These are phyloP conservation scores for Escovopsis sp. DNA, from an alignment of 2,329 filamentous ascomycete species.

Conservation along the genomic window DNA sequence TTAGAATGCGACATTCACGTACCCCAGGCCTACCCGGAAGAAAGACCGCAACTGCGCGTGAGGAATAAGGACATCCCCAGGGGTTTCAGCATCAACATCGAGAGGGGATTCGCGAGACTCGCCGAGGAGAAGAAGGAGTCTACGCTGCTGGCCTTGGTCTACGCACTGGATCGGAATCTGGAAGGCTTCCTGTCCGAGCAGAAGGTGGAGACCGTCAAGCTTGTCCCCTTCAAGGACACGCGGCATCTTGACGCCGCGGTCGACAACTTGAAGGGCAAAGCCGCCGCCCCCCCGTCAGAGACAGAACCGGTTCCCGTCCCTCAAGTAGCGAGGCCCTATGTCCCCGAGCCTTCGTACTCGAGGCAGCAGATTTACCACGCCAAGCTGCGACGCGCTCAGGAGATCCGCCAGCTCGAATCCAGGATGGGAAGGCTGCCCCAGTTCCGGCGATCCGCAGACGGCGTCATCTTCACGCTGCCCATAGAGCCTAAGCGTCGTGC, in stretches of 20 bases:
- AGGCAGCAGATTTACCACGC: constrained; percentile 47
- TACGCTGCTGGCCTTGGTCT: constrained; percentile 52
- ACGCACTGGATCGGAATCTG: constrained; percentile 57
- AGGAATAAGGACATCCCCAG: constrained; percentile 54
- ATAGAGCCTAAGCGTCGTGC: constrained; percentile 48
- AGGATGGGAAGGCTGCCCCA: constrained; percentile 53
- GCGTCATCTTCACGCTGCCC: constrained; percentile 54
- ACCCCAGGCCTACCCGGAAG: constrained; percentile 46
- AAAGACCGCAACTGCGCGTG: constrained; percentile 44
- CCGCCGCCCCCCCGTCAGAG: too few species aligned
- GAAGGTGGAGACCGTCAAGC: constrained; percentile 57
- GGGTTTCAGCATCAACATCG: constrained; percentile 62
- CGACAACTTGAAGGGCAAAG: not conserved
- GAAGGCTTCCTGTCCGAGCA: constrained; percentile 55
- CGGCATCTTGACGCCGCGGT: constrained; percentile 25
- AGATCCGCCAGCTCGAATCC: constrained; percentile 60
- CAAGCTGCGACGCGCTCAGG: constrained; percentile 45
- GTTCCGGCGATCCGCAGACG: constrained; percentile 56
- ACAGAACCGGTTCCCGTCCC: not conserved
- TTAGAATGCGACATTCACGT: constrained; percentile 55
- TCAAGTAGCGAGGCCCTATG: constrained; percentile 14
- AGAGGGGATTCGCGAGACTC: constrained; percentile 55
- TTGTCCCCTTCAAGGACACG: constrained; percentile 46
- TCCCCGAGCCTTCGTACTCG: constrained; percentile 36
- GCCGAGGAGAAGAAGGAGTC: constrained; percentile 36